These are phyloP conservation scores for Ceraceosorus guamensis DNA, from an alignment of 1,284 basidiomycete genomes.

Conservation along the genomic window DNA sequence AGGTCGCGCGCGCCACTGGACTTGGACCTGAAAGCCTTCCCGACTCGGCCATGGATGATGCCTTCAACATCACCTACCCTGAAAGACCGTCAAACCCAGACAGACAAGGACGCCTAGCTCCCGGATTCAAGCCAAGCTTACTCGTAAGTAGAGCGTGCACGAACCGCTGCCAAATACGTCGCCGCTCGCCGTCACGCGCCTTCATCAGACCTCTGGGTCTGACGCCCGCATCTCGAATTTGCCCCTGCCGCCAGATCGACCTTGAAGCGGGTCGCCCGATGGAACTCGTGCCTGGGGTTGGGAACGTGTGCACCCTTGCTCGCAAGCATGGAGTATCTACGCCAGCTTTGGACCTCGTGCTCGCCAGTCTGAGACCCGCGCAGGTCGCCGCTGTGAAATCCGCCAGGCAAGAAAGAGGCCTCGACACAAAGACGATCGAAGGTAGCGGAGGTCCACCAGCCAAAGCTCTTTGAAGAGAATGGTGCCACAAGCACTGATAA, in stretches of 20 bases:
- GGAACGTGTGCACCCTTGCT: conserved; percentile 14
- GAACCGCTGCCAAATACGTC: too few relatives aligned
- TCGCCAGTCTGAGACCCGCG: conserved; percentile 28
- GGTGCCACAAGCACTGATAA: too few relatives aligned
- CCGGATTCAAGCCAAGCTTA: conserved; percentile 38
- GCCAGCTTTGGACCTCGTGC: conserved; percentile 35
- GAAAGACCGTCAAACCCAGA: conserved; percentile 4
- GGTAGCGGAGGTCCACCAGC: too few relatives aligned
- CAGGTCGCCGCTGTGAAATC: conserved; percentile 17
- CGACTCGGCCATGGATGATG: conserved; percentile 20
- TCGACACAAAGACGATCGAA: background rate
- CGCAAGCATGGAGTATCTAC: conserved; percentile 23
- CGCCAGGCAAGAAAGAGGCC: background rate
- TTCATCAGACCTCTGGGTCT: background rate
- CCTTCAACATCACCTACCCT: conserved; percentile 23
- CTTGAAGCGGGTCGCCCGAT: conserved; percentile 36
- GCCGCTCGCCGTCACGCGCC: background rate
- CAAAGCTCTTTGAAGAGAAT: too few relatives aligned
- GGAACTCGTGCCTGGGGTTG: conserved; percentile 39
- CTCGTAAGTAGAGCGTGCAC: conserved; percentile 6
- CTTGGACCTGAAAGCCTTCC: conserved; percentile 27
- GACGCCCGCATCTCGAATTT: background rate
- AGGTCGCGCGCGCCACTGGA: conserved; percentile 48
- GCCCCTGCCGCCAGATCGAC: conserved; percentile 15
- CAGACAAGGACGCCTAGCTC: background rate